Evolutionary conservation across 805 yeast species (phyloP), one percentile per base, ranked within the genome.

Genomic region (Lachancea cidri): DNA sequence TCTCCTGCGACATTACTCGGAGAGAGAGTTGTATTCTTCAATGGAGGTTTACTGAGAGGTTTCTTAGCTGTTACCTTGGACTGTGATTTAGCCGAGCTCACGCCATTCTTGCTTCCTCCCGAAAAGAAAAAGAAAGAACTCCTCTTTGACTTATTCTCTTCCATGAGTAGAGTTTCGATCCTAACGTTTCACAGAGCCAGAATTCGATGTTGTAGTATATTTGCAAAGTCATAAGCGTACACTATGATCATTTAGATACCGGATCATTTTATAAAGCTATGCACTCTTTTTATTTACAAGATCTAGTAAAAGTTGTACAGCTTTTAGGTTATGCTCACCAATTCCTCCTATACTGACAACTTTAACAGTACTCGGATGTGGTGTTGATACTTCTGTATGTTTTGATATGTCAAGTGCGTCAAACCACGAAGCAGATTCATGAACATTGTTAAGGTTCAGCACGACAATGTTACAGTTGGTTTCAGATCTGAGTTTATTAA

Each of bases 401-500:
- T 50, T 50, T 9, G 50, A 20, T 4, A 55, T 25, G n/a, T 55
- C 49, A 13, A 62, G 37, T 2, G 54, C 38, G 17, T 49, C 45
- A 37, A 62, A 55, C 66, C 66, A 62, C 3, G 53, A 41, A 3
- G 48, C 45, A 1, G 66, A 56, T 44, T 62, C 65, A 40, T 58
- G 62, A n/a, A 63, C 36, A 42, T 62, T 63, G 37, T 53, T 61
- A 20, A 62, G 41, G 30, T 60, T 55, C 33, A 63, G 32, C 9
- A 63, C 53, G 2, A 63, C 63, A 7, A 62, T 53, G 37, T 63
- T 63, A 44, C 66, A 61, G 31, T 55, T 58, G 6, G 64, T 58
- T 39, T 54, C 53, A 4, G 55, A 41, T 46, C 66, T 49, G 47
- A 64, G 35, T 33, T 61, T 56, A 50, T 53, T 47, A 43, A 61